A percentile compares a stretch with the other conserved stretches of the same genome.
These are phyloP conservation scores for Exophiala lecanii-corni DNA, from an alignment of 2,329 filamentous ascomycete genomes.

Conservation along the genomic window DNA sequence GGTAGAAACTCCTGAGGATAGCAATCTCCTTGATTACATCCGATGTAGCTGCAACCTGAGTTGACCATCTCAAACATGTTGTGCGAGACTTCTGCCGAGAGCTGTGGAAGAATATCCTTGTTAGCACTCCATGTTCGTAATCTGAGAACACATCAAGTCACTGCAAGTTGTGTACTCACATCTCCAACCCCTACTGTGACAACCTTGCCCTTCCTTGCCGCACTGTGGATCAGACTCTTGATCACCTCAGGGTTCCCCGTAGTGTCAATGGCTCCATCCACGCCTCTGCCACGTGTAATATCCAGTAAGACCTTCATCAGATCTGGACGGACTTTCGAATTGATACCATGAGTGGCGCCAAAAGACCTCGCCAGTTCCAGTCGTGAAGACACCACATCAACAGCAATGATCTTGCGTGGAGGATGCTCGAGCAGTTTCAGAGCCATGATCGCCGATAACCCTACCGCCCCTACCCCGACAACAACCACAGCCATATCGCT, in stretches of 20 bases:
- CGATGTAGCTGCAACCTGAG: constrained; percentile 22
- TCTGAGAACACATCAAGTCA: neutral
- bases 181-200: constrained; percentile 25
- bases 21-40: constrained; percentile 24
- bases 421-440: constrained; percentile 27
- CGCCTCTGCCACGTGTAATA: constrained; percentile 24
- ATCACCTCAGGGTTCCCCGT: constrained; percentile 21
- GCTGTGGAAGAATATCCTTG: too few species aligned
- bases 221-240: constrained; percentile 22
- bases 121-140: too few species aligned
- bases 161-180: constrained; percentile 14
- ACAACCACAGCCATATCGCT: constrained; percentile 28
- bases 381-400: constrained; percentile 42
- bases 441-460: constrained; percentile 33
- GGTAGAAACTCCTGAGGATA: constrained; percentile 26
- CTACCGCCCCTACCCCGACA: constrained; percentile 32
- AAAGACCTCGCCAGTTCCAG: constrained; percentile 41
- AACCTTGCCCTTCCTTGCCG: constrained; percentile 25
- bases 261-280: constrained; percentile 25
- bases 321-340: constrained; percentile 30
- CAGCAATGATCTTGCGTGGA: constrained; percentile 38
- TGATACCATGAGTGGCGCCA: constrained; percentile 42
- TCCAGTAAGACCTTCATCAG: constrained; percentile 30
- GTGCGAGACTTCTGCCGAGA: constrained; percentile 18
- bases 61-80: constrained; percentile 26